phyloP scores from a whole-genome alignment of 2,329 filamentous ascomycete genomes.

The Colletotrichum lentis region DNA sequence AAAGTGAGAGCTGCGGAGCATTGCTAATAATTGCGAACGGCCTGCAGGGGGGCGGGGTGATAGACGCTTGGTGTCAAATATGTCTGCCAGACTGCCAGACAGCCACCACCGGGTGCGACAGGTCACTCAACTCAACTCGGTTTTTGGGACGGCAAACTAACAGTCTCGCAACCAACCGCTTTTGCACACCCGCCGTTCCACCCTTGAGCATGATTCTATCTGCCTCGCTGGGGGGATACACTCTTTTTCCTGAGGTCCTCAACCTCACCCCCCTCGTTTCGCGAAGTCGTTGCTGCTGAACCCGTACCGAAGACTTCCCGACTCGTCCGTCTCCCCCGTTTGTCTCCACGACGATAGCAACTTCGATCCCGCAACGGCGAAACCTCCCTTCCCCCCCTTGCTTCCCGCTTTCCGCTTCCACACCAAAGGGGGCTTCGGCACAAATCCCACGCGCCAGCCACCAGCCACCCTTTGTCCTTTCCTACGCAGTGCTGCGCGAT shows the following conservation, averaged over 20 bases:
- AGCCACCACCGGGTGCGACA: conserved; percentile 29
- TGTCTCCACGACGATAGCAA: conserved; percentile 33
- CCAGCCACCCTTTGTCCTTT: conserved; percentile 26
- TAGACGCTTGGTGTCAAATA: conserved; percentile 27
- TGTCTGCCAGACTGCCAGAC: conserved; percentile 25
- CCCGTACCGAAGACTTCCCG: conserved; percentile 2
- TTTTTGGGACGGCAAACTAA: conserved; percentile 35
- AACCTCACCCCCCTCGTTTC: background rate
- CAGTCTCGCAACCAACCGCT: background rate
- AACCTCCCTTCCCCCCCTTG: conserved; percentile 21
- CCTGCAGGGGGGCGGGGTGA: conserved; percentile 21
- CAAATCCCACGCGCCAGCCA: conserved; percentile 32
- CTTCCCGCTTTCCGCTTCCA: background rate
- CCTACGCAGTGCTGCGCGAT: conserved; percentile 9
- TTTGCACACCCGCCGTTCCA: conserved; percentile 4
- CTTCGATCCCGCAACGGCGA: conserved; percentile 12
- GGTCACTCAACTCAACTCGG: conserved; percentile 36
- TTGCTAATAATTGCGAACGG: conserved; percentile 15
- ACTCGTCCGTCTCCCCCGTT: background rate
- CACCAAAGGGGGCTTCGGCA: conserved; percentile 31
- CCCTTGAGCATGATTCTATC: conserved; percentile 8
- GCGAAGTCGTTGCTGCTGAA: background rate
- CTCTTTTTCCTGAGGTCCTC: background rate
- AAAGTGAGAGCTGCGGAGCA: conserved; percentile 33
- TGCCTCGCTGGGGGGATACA: background rate